A percentile compares a stretch with the other conserved stretches of the same genome.
phyloP scores from a whole-genome alignment of 1,139 yeast genomes.

The Geotrichum histeridarum region DNA sequence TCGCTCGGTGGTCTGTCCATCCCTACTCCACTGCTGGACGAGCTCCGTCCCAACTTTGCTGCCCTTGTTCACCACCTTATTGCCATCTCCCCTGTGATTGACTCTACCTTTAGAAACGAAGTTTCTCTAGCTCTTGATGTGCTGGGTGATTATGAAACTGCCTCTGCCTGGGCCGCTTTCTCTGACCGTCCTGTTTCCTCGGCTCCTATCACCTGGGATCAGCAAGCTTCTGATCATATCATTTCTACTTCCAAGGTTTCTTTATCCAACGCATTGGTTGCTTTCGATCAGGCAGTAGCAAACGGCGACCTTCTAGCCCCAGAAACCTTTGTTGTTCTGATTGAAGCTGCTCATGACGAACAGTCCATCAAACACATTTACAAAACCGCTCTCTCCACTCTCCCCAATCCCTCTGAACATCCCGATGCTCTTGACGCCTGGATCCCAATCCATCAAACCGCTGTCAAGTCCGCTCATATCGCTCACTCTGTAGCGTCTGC shows the following conservation, averaged over 20 bases:
- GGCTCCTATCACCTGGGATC: constrained; percentile 8
- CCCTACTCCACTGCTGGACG: constrained; percentile 23
- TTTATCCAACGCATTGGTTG: constrained; percentile 23
- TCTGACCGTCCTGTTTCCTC: constrained; percentile 1
- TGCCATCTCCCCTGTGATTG: constrained; percentile 7
- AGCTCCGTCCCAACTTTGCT: constrained; percentile 21
- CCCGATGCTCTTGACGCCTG: constrained; percentile 31
- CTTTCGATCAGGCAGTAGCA: constrained; percentile 24
- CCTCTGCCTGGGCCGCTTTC: constrained; percentile 7
- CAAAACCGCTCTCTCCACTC: constrained; percentile 22
- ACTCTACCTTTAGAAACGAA: constrained; percentile 5
- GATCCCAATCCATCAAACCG: constrained; percentile 30
- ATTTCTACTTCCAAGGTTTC: constrained; percentile 26
- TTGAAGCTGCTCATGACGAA: constrained; percentile 25
- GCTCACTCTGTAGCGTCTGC: constrained; percentile 28
- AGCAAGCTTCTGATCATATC: constrained; percentile 22
- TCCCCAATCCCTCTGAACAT: constrained; percentile 30
- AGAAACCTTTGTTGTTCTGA: constrained; percentile 25
- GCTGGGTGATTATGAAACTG: constrained; percentile 9
- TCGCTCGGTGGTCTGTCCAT: constrained; percentile 27
- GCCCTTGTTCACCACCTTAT: constrained; percentile 24
- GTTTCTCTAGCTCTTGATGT: constrained; percentile 9
- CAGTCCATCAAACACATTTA: constrained; percentile 21
- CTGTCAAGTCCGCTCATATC: constrained; percentile 28
- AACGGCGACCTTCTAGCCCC: constrained; percentile 25